Evolutionary conservation across 768 basidiomycete species (phyloP).

Genomic region (Lactifluus piperatus): DNA sequence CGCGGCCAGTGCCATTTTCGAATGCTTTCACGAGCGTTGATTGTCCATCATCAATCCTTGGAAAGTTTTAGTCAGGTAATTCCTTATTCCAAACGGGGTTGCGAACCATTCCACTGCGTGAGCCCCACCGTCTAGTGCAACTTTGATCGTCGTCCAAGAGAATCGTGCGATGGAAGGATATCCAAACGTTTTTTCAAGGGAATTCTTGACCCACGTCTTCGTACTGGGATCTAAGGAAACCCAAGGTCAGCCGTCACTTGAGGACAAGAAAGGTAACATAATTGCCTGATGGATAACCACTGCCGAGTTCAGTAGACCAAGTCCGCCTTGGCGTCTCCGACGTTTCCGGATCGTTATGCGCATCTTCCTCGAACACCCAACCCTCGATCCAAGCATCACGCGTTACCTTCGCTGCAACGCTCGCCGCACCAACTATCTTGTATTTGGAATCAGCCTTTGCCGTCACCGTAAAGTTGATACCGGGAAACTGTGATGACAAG

Average conservation of each 20-base stretch:
- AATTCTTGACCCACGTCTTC: constrained; percentile 68
- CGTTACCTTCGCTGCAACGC: constrained; percentile 97
- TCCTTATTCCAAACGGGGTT: background rate
- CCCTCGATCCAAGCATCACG: constrained; percentile 82
- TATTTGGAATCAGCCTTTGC: constrained; percentile 93
- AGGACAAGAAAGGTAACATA: background rate
- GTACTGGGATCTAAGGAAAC: constrained; percentile 74
- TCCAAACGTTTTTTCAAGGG: constrained; percentile 84
- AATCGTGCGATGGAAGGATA: constrained; percentile 87
- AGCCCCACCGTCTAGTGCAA: constrained; percentile 70
- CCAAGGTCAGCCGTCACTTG: background rate
- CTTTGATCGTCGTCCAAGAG: constrained; percentile 91
- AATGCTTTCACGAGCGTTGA: constrained; percentile 71
- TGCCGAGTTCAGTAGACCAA: constrained; percentile 46
- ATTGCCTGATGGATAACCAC: constrained; percentile 87
- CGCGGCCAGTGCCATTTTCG: constrained; percentile 54
- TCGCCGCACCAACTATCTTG: constrained; percentile 95
- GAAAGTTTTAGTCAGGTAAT: background rate
- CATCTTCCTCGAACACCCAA: constrained; percentile 72
- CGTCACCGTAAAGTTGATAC: constrained; percentile 79
- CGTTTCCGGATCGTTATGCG: constrained; percentile 2
- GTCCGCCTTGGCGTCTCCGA: constrained; percentile 1
- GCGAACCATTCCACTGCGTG: constrained; percentile 73
- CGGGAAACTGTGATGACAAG: constrained; percentile 73
- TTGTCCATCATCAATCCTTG: constrained; percentile 83